Conservation (phyloP, 257 asterid genomes). For the Perilla frutescens region DNA sequence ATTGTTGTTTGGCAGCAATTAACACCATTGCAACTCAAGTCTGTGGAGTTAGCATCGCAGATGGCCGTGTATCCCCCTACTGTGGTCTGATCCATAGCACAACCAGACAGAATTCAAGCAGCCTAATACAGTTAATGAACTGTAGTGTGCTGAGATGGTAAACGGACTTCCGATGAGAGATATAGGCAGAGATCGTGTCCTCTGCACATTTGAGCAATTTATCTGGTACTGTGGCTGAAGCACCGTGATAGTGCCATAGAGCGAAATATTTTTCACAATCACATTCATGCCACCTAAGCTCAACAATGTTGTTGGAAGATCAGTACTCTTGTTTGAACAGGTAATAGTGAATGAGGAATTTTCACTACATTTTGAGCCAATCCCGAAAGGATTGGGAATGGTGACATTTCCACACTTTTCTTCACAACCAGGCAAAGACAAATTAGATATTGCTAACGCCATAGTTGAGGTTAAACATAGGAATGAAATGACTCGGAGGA, state of each 20-base stretch:
- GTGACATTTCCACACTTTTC: conserved; percentile 43
- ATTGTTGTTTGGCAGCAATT: conserved; percentile 43
- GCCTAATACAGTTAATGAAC: conserved; percentile 35
- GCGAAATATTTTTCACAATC: neutral
- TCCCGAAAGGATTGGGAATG: conserved; percentile 49
- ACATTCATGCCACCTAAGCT: conserved; percentile 7
- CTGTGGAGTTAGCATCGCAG: conserved; percentile 27
- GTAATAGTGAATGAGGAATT: conserved; percentile 38
- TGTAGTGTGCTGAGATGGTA: conserved; percentile 28
- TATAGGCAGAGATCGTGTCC: neutral
- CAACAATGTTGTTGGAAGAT: neutral
- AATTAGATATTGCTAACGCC: neutral
- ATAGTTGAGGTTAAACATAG: too few relatives aligned
- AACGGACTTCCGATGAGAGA: conserved; percentile 38
- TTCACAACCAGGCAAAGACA: conserved; percentile 36
- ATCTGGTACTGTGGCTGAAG: conserved; percentile 27
- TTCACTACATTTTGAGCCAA: conserved; percentile 40
- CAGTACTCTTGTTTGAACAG: conserved; percentile 25
- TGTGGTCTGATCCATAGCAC: neutral
- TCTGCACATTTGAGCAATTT: conserved; percentile 31
- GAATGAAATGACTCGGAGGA: too few relatives aligned
- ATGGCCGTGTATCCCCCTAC: conserved; percentile 38
- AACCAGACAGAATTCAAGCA: conserved; percentile 33
- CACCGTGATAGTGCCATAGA: conserved; percentile 8
- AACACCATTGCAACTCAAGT: conserved; percentile 34